A percentile compares a stretch with the other conserved stretches of the same genome.
phyloP scores from a whole-genome alignment of 2,329 filamentous ascomycete species.

The Fusarium paranaense region DNA sequence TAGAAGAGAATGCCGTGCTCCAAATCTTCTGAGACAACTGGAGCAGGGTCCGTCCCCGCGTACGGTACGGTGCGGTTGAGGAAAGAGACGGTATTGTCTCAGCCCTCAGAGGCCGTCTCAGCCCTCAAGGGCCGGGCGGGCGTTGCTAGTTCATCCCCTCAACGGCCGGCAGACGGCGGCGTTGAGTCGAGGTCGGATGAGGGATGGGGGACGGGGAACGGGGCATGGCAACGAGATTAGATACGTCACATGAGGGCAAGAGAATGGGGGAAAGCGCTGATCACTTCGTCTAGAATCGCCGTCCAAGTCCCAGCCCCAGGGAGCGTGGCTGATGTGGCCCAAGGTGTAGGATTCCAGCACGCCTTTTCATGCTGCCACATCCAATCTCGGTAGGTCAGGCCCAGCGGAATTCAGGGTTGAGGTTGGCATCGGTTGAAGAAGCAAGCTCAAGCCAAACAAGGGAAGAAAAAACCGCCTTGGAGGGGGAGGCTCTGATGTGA shows the following conservation, averaged over 20 bases:
- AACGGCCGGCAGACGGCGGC: conserved; percentile 13
- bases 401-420: neutral
- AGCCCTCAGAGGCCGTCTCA: conserved; percentile 27
- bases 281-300: conserved; percentile 35
- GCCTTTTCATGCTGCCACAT: conserved; percentile 7
- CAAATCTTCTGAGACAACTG: conserved; percentile 2
- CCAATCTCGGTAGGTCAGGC: neutral
- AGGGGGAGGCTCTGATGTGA: conserved; percentile 7
- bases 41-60: conserved; percentile 11
- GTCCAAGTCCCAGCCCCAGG: neutral
- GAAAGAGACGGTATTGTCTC: conserved; percentile 16
- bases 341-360: neutral
- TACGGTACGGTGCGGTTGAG: neutral
- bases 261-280: conserved; percentile 28
- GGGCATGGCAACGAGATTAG: conserved; percentile 12
- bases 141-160: neutral
- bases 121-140: conserved; percentile 22
- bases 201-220: conserved; percentile 4
- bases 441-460: neutral
- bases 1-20: neutral
- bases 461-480: neutral
- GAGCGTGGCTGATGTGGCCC: conserved; percentile 9
- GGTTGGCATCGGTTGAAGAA: conserved; percentile 8
- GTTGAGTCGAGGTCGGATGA: neutral
- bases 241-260: conserved; percentile 37